Evolutionary conservation across 2,329 filamentous ascomycete genomes (phyloP).

Genomic region (Tolypocladium capitatum): DNA sequence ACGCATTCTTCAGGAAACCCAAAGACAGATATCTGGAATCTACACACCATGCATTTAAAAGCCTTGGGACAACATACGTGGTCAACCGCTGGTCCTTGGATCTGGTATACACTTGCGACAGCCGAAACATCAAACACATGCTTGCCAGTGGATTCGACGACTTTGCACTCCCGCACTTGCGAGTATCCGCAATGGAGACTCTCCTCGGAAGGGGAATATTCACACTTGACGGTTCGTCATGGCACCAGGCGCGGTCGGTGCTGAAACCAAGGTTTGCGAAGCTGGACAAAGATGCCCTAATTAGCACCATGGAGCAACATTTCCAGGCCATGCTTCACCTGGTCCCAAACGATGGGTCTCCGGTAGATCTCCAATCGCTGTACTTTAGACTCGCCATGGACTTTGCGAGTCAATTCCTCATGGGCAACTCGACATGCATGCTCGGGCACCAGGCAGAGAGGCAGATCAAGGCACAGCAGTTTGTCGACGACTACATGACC

Average conservation of each 20-base stretch:
- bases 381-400: slow-evolving; percentile 35
- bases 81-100: slow-evolving; percentile 19
- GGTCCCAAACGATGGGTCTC: slow-evolving; percentile 8
- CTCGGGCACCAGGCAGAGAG: slow-evolving; percentile 6
- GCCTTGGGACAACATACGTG: slow-evolving; percentile 19
- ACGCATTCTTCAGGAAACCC: slow-evolving; percentile 11
- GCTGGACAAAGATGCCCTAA: slow-evolving; percentile 15
- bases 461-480: slow-evolving; percentile 19
- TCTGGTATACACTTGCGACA: slow-evolving; percentile 27
- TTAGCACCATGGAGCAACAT: slow-evolving; percentile 18
- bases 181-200: slow-evolving; percentile 21
- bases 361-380: slow-evolving; percentile 29
- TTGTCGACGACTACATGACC: slow-evolving; percentile 20
- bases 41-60: slow-evolving; percentile 12
- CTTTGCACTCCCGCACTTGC: slow-evolving; percentile 26
- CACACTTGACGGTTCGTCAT: slow-evolving; percentile 30
- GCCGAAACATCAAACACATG: slow-evolving; percentile 41
- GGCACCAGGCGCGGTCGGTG: slow-evolving; percentile 28
- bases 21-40: slow-evolving; percentile 15
- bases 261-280: slow-evolving; percentile 21
- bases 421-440: slow-evolving; percentile 11
- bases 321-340: slow-evolving; percentile 25
- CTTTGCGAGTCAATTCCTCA: slow-evolving; percentile 36
- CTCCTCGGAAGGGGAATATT: slow-evolving; percentile 35
- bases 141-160: slow-evolving; percentile 38